Evolutionary conservation across 805 yeast species (phyloP), one percentile per base, ranked within the genome.

Genomic region (Cephaloascus albidus): DNA sequence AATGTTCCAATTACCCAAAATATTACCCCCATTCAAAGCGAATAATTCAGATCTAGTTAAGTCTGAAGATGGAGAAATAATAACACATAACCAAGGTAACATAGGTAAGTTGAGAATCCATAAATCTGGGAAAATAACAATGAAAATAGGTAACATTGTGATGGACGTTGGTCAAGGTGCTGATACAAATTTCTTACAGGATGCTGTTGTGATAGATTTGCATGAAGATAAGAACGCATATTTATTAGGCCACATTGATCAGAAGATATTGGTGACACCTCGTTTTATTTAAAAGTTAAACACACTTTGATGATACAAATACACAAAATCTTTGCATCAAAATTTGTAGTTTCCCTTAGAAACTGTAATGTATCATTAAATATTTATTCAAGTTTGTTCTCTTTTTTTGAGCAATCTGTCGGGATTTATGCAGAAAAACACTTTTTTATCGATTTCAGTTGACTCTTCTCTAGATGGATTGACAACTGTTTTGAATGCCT

Each of bases 71-170:
- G 39, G 43, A 17, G n/a, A 23, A 32, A 36, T 4, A 20, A 33
- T 23, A 14, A 33, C 28, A 15, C 31, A n/a, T 51, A 50, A 0
- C 58, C 61, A 32, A 8, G 96, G 96, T 1, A 67, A 67, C 40
- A 68, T 87, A 31, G 97, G 97, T 4, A 68, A 73, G 8, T 52
- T 90, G 27, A 74, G 90, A 40, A 67, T 81, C 36, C 96, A 89
- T 56, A 75, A 80, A 51, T 85, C 96, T 1, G 97, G 97, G 3
- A 85, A 75, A 53, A 57, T 87, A 17, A 70, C 94, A 3, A 72
- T 89, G 57, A 72, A 76, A 43, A 62, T 90, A 31, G 96, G 95
- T 12, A 74, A 77, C 38, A 73, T 76, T 5, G 67, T 74, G 3
- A 72, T 80, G 70, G 86, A 82, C 41, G 78, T 88, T 18, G 65